Conservation (phyloP, 768 basidiomycete species). For the Tricholoma terreum region DNA sequence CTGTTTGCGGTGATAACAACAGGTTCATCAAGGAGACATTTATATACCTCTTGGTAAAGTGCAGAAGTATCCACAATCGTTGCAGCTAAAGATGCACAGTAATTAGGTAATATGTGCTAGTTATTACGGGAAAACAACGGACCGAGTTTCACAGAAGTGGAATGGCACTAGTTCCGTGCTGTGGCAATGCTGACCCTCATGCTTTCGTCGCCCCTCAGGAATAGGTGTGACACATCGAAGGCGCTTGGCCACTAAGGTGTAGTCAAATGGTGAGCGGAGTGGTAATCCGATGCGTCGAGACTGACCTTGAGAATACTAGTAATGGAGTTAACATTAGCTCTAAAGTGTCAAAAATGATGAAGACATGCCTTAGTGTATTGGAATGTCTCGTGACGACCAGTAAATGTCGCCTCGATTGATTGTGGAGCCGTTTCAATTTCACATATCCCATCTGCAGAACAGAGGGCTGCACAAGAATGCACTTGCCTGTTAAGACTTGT, state of each 20-base stretch:
- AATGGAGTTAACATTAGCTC: not conserved
- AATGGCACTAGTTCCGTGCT: conserved; percentile 40
- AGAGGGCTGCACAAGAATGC: conserved; percentile 44
- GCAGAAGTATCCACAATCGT: conserved; percentile 57
- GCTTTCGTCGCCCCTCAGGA: conserved; percentile 38
- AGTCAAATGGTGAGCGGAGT: not conserved
- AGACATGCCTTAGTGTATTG: conserved; percentile 58
- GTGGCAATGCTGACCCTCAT: conserved; percentile 49
- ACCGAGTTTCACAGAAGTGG: conserved; percentile 55
- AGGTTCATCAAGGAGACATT: not conserved
- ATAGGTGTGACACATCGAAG: conserved; percentile 48
- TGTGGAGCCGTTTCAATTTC: conserved; percentile 57
- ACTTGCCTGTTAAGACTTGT: conserved; percentile 37
- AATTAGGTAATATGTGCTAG: not conserved
- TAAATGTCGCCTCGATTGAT: conserved; percentile 60
- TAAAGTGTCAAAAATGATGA: conserved; percentile 37
- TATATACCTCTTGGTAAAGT: conserved; percentile 48
- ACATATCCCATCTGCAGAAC: conserved; percentile 48
- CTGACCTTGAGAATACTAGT: conserved; percentile 4
- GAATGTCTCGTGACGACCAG: conserved; percentile 57
- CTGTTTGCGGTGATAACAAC: conserved; percentile 27
- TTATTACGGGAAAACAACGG: conserved; percentile 3
- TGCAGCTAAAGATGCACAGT: conserved; percentile 42
- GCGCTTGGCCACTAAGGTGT: conserved; percentile 43
- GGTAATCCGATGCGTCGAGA: not conserved